Evolutionary conservation across 2,329 filamentous ascomycete genomes (phyloP), one percentile per base, ranked within the genome.

Genomic region (Elsinoe arachidis): DNA sequence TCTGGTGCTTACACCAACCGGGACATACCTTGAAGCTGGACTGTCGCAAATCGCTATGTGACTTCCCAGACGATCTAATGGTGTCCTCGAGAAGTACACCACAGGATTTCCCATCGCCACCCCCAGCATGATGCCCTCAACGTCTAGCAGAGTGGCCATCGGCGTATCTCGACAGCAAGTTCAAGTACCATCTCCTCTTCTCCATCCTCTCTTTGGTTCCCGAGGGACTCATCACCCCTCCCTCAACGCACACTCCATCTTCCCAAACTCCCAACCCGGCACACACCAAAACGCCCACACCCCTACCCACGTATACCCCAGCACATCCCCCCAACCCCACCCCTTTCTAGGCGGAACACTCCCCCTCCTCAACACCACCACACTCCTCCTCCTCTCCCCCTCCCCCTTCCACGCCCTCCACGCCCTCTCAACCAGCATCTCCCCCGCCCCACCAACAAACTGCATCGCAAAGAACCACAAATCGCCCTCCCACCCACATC

Each of bases 361-460:
- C 17, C 41, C 41, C 21, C 41, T 30, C n/a, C 41, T 46, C 17
- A 46, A 9, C 17, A 46, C 41, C 21, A 23, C 41, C 12, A 47
- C 21, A 23, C 49, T 51, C 23, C 5, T 57, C 26, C 55, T 54
- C 49, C 47, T 46, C 39, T 33, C 23, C 19, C 21, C 56, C 34
- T 46, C 58, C 21, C 38, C 41, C 37, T 37, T 55, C 47, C 47
- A 57, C 17, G 6, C 35, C 21, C 54, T 61, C 43, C 60, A 55
- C 4, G 15, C 56, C 49, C 60, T 59, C 56, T 15, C 60, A n/a
- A 43, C 41, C 34, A 57, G 10, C 26, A 23, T 43, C 38, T 61
- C 58, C 44, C 41, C 56, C 6, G 56, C 14, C 37, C 55, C 46
- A 21, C 19, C 43, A 5, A 46, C 55, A 12, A 56, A 58, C 30